Evolutionary conservation across 805 yeast genomes (phyloP).

Genomic region (Cyberlindnera bimundalis): DNA sequence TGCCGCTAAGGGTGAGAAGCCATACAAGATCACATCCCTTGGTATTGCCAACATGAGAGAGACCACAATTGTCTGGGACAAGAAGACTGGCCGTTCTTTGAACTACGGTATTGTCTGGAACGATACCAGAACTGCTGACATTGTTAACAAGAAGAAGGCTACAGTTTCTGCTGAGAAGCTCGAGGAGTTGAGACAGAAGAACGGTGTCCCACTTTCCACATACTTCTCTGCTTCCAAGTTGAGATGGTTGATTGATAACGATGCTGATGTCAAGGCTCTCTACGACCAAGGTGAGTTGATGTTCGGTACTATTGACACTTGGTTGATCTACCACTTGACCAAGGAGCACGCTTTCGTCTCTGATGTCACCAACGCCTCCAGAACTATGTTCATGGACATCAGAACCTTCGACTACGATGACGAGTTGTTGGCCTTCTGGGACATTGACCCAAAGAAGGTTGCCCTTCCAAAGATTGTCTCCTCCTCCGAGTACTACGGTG

Average conservation of each 20-base stretch:
- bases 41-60: slow-evolving; percentile 97
- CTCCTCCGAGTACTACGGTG: slow-evolving; percentile 74
- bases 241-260: slow-evolving; percentile 85
- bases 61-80: slow-evolving; percentile 87
- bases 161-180: slow-evolving; percentile 52
- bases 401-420: slow-evolving; percentile 73
- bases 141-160: slow-evolving; percentile 60
- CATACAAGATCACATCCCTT: slow-evolving; percentile 64
- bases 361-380: slow-evolving; percentile 87
- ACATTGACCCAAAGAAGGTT: slow-evolving; percentile 64
- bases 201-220: slow-evolving; percentile 87
- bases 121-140: slow-evolving; percentile 79
- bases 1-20: slow-evolving; percentile 39
- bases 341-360: slow-evolving; percentile 67
- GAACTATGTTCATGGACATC: slow-evolving; percentile 87
- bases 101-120: slow-evolving; percentile 93
- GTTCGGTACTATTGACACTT: slow-evolving; percentile 93
- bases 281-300: slow-evolving; percentile 76
- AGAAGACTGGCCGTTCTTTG: slow-evolving; percentile 78
- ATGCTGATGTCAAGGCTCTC: slow-evolving; percentile 57
- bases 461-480: slow-evolving; percentile 74
- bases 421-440: slow-evolving; percentile 73
- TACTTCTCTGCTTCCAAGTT: slow-evolving; percentile 89
- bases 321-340: slow-evolving; percentile 86
- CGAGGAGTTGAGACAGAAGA: slow-evolving; percentile 54